These are phyloP conservation scores for Microbotryum scabiosae DNA, from an alignment of 1,284 basidiomycete genomes.

Conservation along the genomic window DNA sequence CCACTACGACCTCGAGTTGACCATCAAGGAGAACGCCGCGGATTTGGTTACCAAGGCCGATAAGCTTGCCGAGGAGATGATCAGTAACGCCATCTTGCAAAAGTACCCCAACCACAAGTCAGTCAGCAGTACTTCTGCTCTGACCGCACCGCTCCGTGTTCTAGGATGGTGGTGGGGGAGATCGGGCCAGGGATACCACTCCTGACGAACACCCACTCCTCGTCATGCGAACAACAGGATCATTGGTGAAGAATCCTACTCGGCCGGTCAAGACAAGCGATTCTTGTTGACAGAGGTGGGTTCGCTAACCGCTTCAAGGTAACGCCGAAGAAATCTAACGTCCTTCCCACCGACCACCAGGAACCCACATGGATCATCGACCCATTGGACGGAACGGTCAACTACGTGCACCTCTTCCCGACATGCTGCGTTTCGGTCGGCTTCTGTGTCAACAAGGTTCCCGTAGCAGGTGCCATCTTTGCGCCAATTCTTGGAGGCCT, in stretches of 20 bases:
- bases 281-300: slow-evolving; percentile 32
- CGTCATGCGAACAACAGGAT: slow-evolving; percentile 16
- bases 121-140: background rate
- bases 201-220: background rate
- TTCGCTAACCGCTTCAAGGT: background rate
- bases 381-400: slow-evolving; percentile 35
- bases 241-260: slow-evolving; percentile 34
- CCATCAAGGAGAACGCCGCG: slow-evolving; percentile 32
- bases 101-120: slow-evolving; percentile 31
- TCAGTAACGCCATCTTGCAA: slow-evolving; percentile 23
- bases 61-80: slow-evolving; percentile 29
- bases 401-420: slow-evolving; percentile 33
- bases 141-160: background rate
- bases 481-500: slow-evolving; percentile 33
- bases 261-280: slow-evolving; percentile 33
- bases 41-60: slow-evolving; percentile 33
- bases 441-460: slow-evolving; percentile 33
- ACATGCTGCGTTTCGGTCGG: slow-evolving; percentile 32
- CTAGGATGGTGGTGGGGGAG: no score
- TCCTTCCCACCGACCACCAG: slow-evolving; percentile 5
- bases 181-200: no score
- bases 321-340: no score
- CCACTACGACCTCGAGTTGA: slow-evolving; percentile 15
- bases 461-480: slow-evolving; percentile 36
- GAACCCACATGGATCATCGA: slow-evolving; percentile 36